phyloP scores from a whole-genome alignment of 2,329 filamentous ascomycete genomes.

The Bipolaris victoriae region DNA sequence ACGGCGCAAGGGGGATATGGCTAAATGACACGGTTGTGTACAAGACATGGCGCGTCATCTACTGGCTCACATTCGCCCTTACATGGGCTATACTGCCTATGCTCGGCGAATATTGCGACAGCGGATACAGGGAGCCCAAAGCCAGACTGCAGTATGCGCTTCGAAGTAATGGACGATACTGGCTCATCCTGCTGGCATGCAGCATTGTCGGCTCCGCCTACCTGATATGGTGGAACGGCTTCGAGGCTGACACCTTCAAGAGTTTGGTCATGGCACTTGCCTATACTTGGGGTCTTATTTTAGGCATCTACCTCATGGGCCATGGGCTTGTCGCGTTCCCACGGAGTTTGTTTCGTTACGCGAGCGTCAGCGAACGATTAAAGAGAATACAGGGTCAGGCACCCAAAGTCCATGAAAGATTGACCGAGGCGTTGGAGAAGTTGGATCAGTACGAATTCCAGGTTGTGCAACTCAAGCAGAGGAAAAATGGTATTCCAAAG shows the following conservation, averaged over 20 bases:
- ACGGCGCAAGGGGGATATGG: constrained; percentile 80
- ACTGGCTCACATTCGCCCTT: constrained; percentile 94
- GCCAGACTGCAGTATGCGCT: constrained; percentile 83
- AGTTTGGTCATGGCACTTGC: constrained; percentile 88
- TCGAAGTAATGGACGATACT: constrained; percentile 85
- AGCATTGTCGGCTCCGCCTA: constrained; percentile 78
- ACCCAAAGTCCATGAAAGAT: constrained; percentile 81
- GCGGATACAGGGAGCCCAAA: constrained; percentile 86
- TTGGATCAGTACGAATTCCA: constrained; percentile 83
- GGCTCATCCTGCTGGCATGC: constrained; percentile 76
- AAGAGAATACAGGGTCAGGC: constrained; percentile 78
- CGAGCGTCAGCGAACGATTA: constrained; percentile 75
- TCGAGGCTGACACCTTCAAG: constrained; percentile 76
- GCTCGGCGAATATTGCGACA: constrained; percentile 92
- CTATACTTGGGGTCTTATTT: constrained; percentile 88
- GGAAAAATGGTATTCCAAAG: constrained; percentile 77
- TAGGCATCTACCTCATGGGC: constrained; percentile 97
- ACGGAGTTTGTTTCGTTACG: constrained; percentile 77
- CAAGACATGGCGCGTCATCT: constrained; percentile 92
- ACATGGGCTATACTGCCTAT: constrained; percentile 96
- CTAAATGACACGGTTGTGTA: constrained; percentile 77
- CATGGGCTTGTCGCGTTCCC: constrained; percentile 94
- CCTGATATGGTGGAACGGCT: constrained; percentile 78
- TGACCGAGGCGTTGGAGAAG: constrained; percentile 81
- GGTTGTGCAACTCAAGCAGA: constrained; percentile 76